A percentile compares a stretch with the other conserved stretches of the same genome.
Evolutionary conservation across 192 early-diverging fungal genomes (phyloP).

Genomic region (Chytriomyces sp.): DNA sequence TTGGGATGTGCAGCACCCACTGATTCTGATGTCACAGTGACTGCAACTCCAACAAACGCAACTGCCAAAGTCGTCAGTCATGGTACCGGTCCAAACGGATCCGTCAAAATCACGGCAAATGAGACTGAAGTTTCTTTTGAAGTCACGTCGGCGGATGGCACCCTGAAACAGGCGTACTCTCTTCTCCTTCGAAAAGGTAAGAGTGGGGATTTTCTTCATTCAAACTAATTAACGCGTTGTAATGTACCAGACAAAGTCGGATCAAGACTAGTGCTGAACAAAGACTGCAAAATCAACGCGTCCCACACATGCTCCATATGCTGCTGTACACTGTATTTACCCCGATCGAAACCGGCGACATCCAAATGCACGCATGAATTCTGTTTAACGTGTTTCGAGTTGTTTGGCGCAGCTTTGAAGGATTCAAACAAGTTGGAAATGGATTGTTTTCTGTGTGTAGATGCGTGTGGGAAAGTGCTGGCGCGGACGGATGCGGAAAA

Average conservation of each 20-base stretch:
- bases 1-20: neutral
- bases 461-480: slow-evolving; percentile 25
- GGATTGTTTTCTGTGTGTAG: slow-evolving; percentile 36
- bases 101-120: neutral
- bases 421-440: neutral
- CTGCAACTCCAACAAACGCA: slow-evolving; percentile 15
- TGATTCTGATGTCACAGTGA: neutral
- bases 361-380: slow-evolving; percentile 40
- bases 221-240: neutral
- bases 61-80: slow-evolving; percentile 9
- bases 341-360: neutral
- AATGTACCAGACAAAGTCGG: neutral
- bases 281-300: neutral
- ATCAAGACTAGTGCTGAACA: neutral
- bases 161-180: slow-evolving; percentile 10
- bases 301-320: slow-evolving; percentile 22
- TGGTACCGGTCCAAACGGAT: neutral
- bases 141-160: slow-evolving; percentile 37
- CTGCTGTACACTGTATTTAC: neutral
- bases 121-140: slow-evolving; percentile 40
- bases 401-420: no score
- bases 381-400: slow-evolving; percentile 44
- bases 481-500: slow-evolving; percentile 5
- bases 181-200: slow-evolving; percentile 38
- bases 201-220: neutral